Conservation (phyloP, 345 rosid species). For the Camelina sativa region DNA sequence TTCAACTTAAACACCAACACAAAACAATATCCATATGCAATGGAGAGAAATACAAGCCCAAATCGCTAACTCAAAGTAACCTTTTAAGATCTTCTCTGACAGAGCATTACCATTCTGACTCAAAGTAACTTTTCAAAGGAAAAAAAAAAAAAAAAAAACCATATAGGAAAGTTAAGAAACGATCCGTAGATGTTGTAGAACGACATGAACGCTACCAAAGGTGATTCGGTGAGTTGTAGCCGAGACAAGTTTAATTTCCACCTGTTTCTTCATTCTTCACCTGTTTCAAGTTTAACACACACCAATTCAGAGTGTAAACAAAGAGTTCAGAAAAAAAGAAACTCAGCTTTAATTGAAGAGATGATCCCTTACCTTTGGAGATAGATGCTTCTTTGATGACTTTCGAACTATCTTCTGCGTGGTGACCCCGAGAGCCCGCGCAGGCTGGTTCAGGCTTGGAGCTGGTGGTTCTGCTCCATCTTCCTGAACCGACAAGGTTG, state of each 20-base stretch:
- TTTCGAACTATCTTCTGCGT: not conserved
- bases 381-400: not conserved
- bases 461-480: not conserved
- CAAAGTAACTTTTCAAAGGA: too few relatives aligned
- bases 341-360: not conserved
- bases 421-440: not conserved
- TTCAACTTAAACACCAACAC: too few relatives aligned
- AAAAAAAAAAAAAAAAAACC: too few relatives aligned
- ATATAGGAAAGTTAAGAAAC: too few relatives aligned
- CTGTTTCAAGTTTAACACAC: not conserved
- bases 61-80: too few relatives aligned
- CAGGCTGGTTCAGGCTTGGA: constrained; percentile 1
- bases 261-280: not conserved
- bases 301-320: not conserved
- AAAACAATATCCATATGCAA: too few relatives aligned
- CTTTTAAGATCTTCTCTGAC: too few relatives aligned
- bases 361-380: not conserved
- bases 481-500: not conserved
- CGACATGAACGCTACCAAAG: too few relatives aligned
- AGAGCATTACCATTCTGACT: too few relatives aligned
- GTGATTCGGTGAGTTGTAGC: too few relatives aligned
- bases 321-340: not conserved
- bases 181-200: too few relatives aligned
- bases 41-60: too few relatives aligned
- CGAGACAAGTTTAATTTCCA: not conserved